phyloP scores from a whole-genome alignment of 108 stramenopile genomes.

The Hondaea fermentalgiana region DNA sequence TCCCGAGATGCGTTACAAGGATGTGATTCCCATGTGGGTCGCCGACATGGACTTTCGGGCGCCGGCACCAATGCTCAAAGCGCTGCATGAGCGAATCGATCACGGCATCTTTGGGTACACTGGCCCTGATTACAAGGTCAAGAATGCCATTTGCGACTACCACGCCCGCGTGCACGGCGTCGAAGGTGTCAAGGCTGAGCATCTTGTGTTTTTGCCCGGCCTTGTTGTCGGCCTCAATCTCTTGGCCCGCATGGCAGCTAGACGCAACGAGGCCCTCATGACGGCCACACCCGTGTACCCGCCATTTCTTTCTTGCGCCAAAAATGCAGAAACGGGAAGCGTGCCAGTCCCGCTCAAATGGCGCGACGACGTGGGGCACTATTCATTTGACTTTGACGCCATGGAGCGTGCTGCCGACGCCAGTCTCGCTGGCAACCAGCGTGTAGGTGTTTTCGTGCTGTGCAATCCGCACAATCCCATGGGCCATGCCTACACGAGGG shows the following conservation, averaged over 20 bases:
- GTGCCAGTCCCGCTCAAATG: neutral
- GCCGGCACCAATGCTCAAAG: conserved; percentile 17
- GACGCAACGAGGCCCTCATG: neutral
- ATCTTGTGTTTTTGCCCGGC: neutral
- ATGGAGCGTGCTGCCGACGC: neutral
- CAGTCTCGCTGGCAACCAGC: neutral
- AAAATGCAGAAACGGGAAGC: neutral
- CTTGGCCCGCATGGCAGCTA: neutral
- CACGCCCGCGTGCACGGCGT: neutral
- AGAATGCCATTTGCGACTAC: neutral
- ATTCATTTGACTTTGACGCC: neutral
- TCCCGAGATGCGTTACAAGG: neutral
- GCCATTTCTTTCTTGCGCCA: neutral
- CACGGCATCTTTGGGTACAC: conserved; percentile 42
- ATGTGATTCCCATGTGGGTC: conserved; percentile 23
- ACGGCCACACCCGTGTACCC: neutral
- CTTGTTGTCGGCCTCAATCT: neutral
- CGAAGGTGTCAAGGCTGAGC: neutral
- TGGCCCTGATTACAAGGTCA: conserved; percentile 22
- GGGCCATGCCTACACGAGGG: neutral
- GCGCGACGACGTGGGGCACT: neutral
- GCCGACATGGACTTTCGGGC: conserved; percentile 39
- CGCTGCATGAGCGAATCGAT: conserved; percentile 26
- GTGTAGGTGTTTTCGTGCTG: neutral
- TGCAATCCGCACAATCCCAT: conserved; percentile 17